phyloP scores from a whole-genome alignment of 306 rosid genomes.

The Lupinus albus region DNA sequence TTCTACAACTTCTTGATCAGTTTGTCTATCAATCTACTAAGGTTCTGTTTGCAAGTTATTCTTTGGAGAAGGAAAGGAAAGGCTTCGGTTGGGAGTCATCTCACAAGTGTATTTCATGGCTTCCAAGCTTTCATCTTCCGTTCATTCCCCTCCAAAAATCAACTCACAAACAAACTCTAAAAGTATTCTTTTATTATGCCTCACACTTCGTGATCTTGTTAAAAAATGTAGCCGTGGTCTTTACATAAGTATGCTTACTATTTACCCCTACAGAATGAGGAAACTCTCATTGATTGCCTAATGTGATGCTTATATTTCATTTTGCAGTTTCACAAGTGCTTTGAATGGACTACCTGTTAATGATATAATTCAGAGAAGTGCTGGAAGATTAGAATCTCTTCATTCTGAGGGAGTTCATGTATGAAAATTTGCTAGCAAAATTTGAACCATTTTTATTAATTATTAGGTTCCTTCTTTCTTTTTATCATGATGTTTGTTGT shows the following conservation, averaged over 20 bases:
- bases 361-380: constrained; percentile 82
- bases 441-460: constrained; percentile 4
- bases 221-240: constrained; percentile 20
- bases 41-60: no score
- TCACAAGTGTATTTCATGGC: no score
- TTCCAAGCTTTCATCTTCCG: no score
- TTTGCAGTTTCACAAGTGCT: constrained; percentile 80
- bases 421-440: constrained; percentile 37
- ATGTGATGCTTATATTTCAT: constrained; percentile 25
- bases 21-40: constrained; percentile 11
- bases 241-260: constrained; percentile 18
- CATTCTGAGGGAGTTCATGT: constrained; percentile 99
- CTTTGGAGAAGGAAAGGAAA: no score
- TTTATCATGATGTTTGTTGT: constrained; percentile 9
- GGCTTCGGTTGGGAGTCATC: no score
- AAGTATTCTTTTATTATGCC: neutral
- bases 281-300: constrained; percentile 4
- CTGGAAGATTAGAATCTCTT: constrained; percentile 82
- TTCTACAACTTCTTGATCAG: neutral
- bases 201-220: constrained; percentile 10
- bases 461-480: neutral
- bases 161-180: neutral
- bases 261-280: constrained; percentile 19
- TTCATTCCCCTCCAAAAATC: no score
- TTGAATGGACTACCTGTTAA: constrained; percentile 71